phyloP scores from a whole-genome alignment of 345 rosid genomes.

The Turritis glabra region DNA sequence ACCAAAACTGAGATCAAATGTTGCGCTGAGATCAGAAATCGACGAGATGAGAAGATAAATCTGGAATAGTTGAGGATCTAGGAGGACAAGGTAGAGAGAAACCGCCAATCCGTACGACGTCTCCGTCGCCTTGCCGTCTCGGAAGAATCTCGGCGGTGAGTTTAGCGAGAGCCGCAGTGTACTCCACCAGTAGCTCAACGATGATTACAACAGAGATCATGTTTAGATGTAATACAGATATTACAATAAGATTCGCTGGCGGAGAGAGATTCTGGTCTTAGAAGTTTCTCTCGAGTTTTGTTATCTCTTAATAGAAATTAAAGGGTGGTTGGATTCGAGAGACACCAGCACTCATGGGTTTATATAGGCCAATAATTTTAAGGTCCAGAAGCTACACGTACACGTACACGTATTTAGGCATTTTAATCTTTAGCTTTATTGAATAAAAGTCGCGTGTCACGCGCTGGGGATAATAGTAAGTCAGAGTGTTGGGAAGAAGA shows the following conservation, averaged over 20 bases:
- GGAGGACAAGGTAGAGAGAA: constrained; percentile 19
- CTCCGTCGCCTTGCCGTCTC: constrained; percentile 16
- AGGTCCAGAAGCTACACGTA: neutral
- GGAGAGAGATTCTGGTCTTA: neutral
- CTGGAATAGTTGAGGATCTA: constrained; percentile 27
- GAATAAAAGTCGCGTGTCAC: neutral
- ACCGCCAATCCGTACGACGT: constrained; percentile 17
- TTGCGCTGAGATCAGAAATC: constrained; percentile 19
- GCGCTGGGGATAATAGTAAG: neutral
- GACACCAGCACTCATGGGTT: neutral
- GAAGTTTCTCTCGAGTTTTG: neutral
- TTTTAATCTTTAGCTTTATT: neutral
- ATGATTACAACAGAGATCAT: constrained; percentile 53
- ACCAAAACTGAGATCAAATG: neutral
- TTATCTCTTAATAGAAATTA: neutral
- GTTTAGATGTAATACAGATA: neutral
- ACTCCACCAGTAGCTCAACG: constrained; percentile 56
- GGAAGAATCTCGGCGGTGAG: constrained; percentile 43
- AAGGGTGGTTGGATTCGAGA: neutral
- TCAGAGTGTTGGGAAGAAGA: neutral
- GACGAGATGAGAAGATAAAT: constrained; percentile 33
- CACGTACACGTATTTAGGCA: neutral
- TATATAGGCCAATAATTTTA: neutral
- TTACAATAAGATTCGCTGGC: neutral
- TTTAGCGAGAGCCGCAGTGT: constrained; percentile 51